These are phyloP conservation scores for Globisporangium megalacanthum DNA, from an alignment of 352 stramenopile species.

Conservation along the genomic window DNA sequence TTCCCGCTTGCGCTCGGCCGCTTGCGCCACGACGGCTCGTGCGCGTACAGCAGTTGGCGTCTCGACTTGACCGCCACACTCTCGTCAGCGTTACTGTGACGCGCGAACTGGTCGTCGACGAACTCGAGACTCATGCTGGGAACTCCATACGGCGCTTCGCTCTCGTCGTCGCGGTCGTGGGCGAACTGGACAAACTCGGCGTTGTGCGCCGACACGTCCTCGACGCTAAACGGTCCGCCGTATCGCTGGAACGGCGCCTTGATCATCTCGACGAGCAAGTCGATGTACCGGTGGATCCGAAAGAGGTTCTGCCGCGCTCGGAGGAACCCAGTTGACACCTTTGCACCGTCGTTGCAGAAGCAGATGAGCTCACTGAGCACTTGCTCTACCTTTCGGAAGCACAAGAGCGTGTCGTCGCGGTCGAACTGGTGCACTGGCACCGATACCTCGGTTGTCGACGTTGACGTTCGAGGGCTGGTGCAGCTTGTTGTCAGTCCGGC, in stretches of 20 bases:
- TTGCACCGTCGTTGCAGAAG: slow-evolving; percentile 34
- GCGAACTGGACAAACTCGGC: slow-evolving; percentile 25
- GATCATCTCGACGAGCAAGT: slow-evolving; percentile 56
- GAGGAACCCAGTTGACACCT: slow-evolving; percentile 19
- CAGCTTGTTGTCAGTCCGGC: neutral
- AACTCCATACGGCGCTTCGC: neutral
- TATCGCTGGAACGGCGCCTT: slow-evolving; percentile 56
- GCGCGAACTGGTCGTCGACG: neutral
- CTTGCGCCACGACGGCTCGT: slow-evolving; percentile 27
- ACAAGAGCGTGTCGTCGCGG: slow-evolving; percentile 23
- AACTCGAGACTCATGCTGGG: neutral
- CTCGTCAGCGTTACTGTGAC: neutral
- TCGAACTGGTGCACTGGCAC: slow-evolving; percentile 18
- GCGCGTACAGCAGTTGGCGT: slow-evolving; percentile 13
- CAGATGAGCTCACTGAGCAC: slow-evolving; percentile 39
- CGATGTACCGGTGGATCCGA: slow-evolving; percentile 52
- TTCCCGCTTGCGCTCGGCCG: slow-evolving; percentile 13
- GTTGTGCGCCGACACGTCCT: slow-evolving; percentile 53
- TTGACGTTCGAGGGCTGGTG: neutral
- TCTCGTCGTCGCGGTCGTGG: slow-evolving; percentile 13
- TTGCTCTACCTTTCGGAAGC: slow-evolving; percentile 34
- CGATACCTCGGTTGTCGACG: neutral
- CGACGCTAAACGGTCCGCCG: slow-evolving; percentile 53
- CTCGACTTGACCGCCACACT: slow-evolving; percentile 6
- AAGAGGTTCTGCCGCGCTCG: slow-evolving; percentile 48